phyloP scores from a whole-genome alignment of 768 basidiomycete species.

The Cystofilobasidium bisporidii region DNA sequence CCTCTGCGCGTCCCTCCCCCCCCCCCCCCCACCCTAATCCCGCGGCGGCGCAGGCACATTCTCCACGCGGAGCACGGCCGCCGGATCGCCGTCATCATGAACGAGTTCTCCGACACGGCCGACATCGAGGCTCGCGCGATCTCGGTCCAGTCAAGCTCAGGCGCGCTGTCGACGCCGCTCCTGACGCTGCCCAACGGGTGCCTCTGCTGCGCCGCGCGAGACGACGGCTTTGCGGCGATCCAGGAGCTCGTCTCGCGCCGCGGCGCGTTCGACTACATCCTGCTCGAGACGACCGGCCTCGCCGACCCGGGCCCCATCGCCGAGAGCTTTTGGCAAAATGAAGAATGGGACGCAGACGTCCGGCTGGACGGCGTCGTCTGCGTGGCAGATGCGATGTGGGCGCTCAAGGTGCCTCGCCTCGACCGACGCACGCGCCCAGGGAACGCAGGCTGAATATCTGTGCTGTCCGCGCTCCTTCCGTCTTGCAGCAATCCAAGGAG shows the following conservation, averaged over 20 bases:
- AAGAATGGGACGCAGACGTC: conserved; percentile 42
- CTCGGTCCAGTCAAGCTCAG: conserved; percentile 18
- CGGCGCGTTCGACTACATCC: conserved; percentile 85
- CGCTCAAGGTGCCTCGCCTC: conserved; percentile 51
- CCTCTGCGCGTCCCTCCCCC: neutral
- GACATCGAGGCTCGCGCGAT: conserved; percentile 26
- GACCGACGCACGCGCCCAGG: too few relatives aligned
- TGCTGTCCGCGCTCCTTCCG: too few relatives aligned
- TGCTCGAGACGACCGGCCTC: conserved; percentile 89
- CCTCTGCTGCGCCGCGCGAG: conserved; percentile 96
- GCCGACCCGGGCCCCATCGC: conserved; percentile 68
- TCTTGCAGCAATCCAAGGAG: conserved; percentile 80
- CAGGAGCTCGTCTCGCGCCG: conserved; percentile 79
- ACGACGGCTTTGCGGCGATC: conserved; percentile 83
- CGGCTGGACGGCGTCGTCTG: conserved; percentile 74
- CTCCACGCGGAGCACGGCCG: conserved; percentile 23
- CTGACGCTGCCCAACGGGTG: conserved; percentile 55
- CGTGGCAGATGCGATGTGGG: conserved; percentile 82
- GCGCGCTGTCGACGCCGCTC: conserved; percentile 13
- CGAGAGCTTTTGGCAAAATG: conserved; percentile 44
- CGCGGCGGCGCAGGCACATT: conserved; percentile 18
- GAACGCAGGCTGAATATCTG: too few relatives aligned
- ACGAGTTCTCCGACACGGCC: conserved; percentile 29
- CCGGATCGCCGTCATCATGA: conserved; percentile 29
- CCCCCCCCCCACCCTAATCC: too few relatives aligned